These are phyloP conservation scores for Skeletonema tropicum DNA, from an alignment of 108 stramenopile genomes.

Conservation along the genomic window DNA sequence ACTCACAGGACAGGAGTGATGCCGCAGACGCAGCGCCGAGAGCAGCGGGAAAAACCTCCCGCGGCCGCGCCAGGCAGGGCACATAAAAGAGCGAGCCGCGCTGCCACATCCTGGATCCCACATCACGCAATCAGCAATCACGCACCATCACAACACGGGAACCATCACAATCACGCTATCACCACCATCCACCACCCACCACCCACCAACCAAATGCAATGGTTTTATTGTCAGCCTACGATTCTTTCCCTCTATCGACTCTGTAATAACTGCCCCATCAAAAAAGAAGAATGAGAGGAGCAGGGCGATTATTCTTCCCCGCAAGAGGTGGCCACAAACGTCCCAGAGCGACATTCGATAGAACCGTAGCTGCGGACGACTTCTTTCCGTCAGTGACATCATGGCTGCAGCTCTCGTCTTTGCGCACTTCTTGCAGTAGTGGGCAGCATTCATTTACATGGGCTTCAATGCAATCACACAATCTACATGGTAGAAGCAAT, in stretches of 20 bases:
- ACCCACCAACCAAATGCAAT: no score
- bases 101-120: no score
- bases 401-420: conserved; percentile 3
- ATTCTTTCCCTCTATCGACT: background rate
- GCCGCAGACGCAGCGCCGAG: no score
- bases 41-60: no score
- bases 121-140: no score
- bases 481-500: background rate
- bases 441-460: background rate
- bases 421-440: background rate
- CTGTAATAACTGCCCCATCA: background rate
- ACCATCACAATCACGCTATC: no score
- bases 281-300: background rate
- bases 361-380: background rate
- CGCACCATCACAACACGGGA: no score
- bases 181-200: no score
- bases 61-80: no score
- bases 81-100: no score
- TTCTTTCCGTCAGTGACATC: background rate
- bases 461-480: background rate
- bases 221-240: no score
- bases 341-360: background rate
- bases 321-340: background rate
- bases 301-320: background rate
- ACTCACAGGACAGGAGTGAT: no score